Percentiles rank a stretch among this genome's conserved stretches.
These are phyloP conservation scores for Aphelidium insulamus DNA, from an alignment of 371 early-diverging fungal genomes.

Conservation along the genomic window DNA sequence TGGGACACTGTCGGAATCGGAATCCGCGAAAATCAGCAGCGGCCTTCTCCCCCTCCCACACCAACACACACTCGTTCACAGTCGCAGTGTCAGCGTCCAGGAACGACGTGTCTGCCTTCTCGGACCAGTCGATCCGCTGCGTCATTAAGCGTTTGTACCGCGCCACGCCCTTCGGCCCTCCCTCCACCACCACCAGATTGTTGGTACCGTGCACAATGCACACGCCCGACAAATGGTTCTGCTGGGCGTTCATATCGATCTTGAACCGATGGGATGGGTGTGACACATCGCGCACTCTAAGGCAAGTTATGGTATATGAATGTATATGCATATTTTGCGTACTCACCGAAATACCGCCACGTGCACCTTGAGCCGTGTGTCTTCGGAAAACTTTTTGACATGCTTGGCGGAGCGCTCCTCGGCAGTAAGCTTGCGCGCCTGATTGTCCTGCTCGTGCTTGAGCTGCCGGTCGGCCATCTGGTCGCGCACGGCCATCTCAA, in stretches of 20 bases:
- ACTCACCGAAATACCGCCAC: slow-evolving; percentile 63
- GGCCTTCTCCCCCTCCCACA: slow-evolving; percentile 80
- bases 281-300: slow-evolving; percentile 46
- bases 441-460: slow-evolving; percentile 57
- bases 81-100: slow-evolving; percentile 16
- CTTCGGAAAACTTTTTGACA: slow-evolving; percentile 39
- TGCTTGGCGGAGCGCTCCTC: slow-evolving; percentile 65
- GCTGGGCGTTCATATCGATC: slow-evolving; percentile 67
- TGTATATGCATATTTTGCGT: neutral
- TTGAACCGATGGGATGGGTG: slow-evolving; percentile 64
- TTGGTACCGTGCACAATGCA: slow-evolving; percentile 45
- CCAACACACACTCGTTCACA: slow-evolving; percentile 55
- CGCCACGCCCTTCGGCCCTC: slow-evolving; percentile 66
- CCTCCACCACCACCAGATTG: slow-evolving; percentile 76
- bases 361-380: slow-evolving; percentile 33
- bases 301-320: neutral
- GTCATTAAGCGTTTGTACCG: slow-evolving; percentile 87
- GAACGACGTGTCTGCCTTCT: slow-evolving; percentile 11
- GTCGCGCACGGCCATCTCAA: slow-evolving; percentile 65
- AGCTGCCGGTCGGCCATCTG: slow-evolving; percentile 62
- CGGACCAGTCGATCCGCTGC: slow-evolving; percentile 81
- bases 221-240: slow-evolving; percentile 57
- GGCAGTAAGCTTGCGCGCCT: slow-evolving; percentile 56
- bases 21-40: slow-evolving; percentile 53
- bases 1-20: slow-evolving; percentile 38